Evolutionary conservation across 2,329 filamentous ascomycete species (phyloP), one percentile per base, ranked within the genome.

Genomic region (Emergomyces pasteurianus): DNA sequence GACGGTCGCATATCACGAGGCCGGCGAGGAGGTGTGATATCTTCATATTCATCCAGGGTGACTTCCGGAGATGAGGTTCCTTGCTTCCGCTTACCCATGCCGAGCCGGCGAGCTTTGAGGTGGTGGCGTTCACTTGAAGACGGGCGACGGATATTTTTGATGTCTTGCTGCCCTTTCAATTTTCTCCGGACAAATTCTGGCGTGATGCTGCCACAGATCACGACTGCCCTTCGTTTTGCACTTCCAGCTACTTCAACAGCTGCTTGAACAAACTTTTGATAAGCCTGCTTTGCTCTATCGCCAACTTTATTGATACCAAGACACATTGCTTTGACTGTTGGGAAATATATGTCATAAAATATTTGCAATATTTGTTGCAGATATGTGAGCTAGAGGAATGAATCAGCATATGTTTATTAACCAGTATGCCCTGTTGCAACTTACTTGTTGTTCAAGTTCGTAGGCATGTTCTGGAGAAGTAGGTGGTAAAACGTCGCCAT

Each of bases 211-310:
- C 40, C 54, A 21, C 18, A 58, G 7, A 58, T 40, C 31, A 26
- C 53, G 21, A 61, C 34, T 10, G 54, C 59, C 21, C 59, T 58
- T 61, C 59, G 49, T 26, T 61, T 61, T n/a, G 26, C 34, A 23
- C 49, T 43, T 34, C 58, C 58, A 14, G 28, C 23, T 6, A 60
- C 21, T 23, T 60, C 36, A 21, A 56, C 52, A 2, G 50, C 49
- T 5, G 6, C 50, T 38, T 43, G 46, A 28, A 53, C 34, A 5
- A 59, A 28, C 2, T 43, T 26, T 57, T 26, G 54, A 46, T 9
- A 57, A 3, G 23, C 21, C 18, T 14, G 40, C 18, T 6, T 28
- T 8, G 26, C 26, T 46, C 1, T 57, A n/a, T 34, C 46, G 54
- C 54, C 26, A 43, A 57, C 54, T 46, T 23, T 43, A 18, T 28